Evolutionary conservation across 108 stramenopile genomes (phyloP).

Genomic region (Fistulifera pelliculosa): DNA sequence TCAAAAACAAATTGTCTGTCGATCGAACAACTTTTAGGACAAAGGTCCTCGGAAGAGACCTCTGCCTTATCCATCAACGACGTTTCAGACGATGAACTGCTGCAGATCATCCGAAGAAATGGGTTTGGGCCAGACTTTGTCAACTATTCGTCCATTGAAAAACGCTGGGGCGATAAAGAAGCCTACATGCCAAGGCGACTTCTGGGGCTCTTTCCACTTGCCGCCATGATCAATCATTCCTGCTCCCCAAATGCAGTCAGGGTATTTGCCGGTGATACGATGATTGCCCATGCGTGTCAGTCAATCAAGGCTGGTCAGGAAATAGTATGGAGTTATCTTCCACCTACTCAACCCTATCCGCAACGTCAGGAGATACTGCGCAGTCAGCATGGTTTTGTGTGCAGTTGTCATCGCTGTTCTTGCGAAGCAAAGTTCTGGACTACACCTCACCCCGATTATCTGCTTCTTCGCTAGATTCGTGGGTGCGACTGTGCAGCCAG

Average conservation of each 20-base stretch:
- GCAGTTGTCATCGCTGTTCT: constrained; percentile 47
- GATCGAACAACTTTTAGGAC: not conserved
- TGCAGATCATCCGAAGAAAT: not conserved
- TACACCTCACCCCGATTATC: not conserved
- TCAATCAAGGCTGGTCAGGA: constrained; percentile 45
- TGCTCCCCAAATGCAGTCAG: constrained; percentile 65
- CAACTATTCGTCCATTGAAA: constrained; percentile 19
- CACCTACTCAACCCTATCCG: constrained; percentile 37
- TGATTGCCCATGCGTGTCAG: constrained; percentile 58
- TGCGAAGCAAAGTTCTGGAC: constrained; percentile 14
- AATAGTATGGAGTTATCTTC: constrained; percentile 71
- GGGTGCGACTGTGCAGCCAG: too few species aligned
- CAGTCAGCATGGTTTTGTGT: constrained; percentile 47
- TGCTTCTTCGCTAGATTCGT: too few species aligned
- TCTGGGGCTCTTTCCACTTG: constrained; percentile 66
- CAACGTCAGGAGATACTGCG: constrained; percentile 28
- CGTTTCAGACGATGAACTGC: constrained; percentile 16
- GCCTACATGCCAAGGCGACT: constrained; percentile 29
- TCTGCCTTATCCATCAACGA: constrained; percentile 16
- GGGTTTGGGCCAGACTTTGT: constrained; percentile 63
- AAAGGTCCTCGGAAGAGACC: not conserved
- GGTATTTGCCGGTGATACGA: constrained; percentile 46
- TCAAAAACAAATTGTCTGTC: not conserved
- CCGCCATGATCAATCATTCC: constrained; percentile 81
- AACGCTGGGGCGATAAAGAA: not conserved